Evolutionary conservation across 371 early-diverging fungal genomes (phyloP), one percentile per base, ranked within the genome.

Genomic region (Actinomortierella wolfii): DNA sequence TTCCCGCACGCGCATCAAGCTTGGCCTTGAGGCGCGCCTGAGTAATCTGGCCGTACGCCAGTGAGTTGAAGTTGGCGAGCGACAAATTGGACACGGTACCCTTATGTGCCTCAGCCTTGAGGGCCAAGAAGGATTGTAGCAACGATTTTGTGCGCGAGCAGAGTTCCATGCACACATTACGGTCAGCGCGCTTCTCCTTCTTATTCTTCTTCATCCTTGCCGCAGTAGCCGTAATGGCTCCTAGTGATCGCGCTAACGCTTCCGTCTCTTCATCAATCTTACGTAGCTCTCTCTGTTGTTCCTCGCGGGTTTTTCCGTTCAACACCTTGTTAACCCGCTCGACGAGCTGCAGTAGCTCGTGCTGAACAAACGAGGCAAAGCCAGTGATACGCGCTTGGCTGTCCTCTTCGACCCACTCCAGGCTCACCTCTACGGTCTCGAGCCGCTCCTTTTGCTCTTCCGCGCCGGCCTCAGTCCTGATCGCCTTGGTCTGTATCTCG

Each of bases 21-120:
- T 58, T 77, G 0, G 66, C 69, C 54, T 77, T 77, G 18, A 74
- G 53, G 43, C 67, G 61, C 15, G 60, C 51, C 43, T 74, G 63
- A 0, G 62, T 67, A 39, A 77, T 64, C 48, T 74, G 57, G 0
- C 76, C 67, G 25, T 76, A 77, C 6, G 79, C 79, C 24, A 79
- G 43, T n/a, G 69, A 51, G 45, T 79, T 77, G 53, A 77, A 79
- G 0, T 55, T 69, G 7, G 79, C 79, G 7, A 79, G 59, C n/a
- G 64, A 66, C 15, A 69, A 67, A 45, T 77, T 79, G 20, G 77
- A 75, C 15, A 79, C 54, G 1, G 66, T 46, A 0, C 77, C 77
- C 55, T 79, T 77, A 21, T 75, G 64, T 1, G 79, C 76, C 24
- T 77, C 77, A 11, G 71, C 71, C 59, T 71, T 65, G 18, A 73